Base-by-base conservation (phyloP, 495 filamentous ascomycete genomes). In the Penicillium coffeae region DNA sequence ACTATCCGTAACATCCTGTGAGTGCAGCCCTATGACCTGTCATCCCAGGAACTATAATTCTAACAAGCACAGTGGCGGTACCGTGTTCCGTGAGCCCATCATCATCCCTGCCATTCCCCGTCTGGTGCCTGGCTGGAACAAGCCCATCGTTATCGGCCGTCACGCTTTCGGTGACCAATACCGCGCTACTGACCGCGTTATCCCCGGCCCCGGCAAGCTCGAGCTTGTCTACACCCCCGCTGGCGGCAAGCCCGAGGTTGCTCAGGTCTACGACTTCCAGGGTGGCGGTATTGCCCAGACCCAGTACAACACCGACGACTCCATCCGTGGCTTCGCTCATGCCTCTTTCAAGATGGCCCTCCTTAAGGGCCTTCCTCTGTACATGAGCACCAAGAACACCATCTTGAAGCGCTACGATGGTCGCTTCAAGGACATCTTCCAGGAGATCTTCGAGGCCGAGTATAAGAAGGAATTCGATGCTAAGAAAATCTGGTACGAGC, bases 341-440 rank as follows among this genome's bases (percentile, higher is more conserved):
- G 87, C 93, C 42, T 87, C 82, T 56, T 97, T 98, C 84, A 94
- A 96, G 81, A 79, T 95, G 52, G 93, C 93, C 15, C 71, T 98
- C 22, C 76, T 80, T 66, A 94, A 95, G 81, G 74, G 72, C 48
- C 71, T 96, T 36, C 93, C 93, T 14, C 74, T 98, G 58, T 98
- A 97, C 73, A 90, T 97, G 90, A 93, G 87, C 80, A 98, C 93
- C 67, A 98, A 98, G 84, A 96, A 97, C 75, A 98, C 93, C 51
- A 98, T 98, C 62, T 73, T 98, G 56, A 98, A 98, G 85, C 89
- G 88, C 68, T 98, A 98, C 72, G 93, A 98, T 63, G 93, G 93
- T 22, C 80, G 86, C 55, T 98, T 98, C 81, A 96, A 95, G 84
- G 93, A 98, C 56, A 93, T 98, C 74, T 98, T 98, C 83, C 87